These are phyloP conservation scores for Boletus speciosus DNA, from an alignment of 768 basidiomycete species.

Conservation along the genomic window DNA sequence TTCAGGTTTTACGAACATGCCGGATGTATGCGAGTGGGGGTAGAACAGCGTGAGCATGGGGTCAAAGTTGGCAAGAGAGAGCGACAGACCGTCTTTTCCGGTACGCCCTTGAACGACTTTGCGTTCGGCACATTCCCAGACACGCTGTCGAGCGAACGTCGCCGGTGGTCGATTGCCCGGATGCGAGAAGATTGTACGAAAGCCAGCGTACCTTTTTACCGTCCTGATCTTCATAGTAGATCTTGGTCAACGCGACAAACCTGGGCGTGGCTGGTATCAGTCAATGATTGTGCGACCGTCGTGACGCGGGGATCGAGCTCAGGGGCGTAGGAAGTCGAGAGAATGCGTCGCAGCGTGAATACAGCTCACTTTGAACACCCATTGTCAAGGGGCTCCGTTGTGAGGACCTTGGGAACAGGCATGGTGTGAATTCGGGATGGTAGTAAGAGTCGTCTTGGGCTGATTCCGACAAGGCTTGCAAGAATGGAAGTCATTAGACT, in stretches of 20 bases:
- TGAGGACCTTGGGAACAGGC: conserved; percentile 50
- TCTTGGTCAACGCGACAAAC: conserved; percentile 83
- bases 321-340: not conserved
- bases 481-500: conserved; percentile 4
- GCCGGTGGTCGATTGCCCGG: not conserved
- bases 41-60: not conserved
- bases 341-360: not conserved
- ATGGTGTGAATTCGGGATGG: conserved; percentile 19
- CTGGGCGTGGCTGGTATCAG: conserved; percentile 35
- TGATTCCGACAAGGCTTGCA: conserved; percentile 2
- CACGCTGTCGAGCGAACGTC: conserved; percentile 42
- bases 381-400: conserved; percentile 46
- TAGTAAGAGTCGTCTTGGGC: not conserved
- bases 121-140: conserved; percentile 90
- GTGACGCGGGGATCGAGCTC: not conserved
- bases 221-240: conserved; percentile 74
- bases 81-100: conserved; percentile 70
- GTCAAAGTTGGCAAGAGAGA: not conserved
- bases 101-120: conserved; percentile 75
- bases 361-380: conserved; percentile 56
- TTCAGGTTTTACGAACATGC: not conserved
- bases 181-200: not conserved
- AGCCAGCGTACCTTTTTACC: conserved; percentile 57
- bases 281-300: not conserved
- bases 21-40: not conserved